Percentiles rank a stretch among this genome's conserved stretches.
Conservation (phyloP, 345 rosid genomes). For the Trapa incisa region DNA sequence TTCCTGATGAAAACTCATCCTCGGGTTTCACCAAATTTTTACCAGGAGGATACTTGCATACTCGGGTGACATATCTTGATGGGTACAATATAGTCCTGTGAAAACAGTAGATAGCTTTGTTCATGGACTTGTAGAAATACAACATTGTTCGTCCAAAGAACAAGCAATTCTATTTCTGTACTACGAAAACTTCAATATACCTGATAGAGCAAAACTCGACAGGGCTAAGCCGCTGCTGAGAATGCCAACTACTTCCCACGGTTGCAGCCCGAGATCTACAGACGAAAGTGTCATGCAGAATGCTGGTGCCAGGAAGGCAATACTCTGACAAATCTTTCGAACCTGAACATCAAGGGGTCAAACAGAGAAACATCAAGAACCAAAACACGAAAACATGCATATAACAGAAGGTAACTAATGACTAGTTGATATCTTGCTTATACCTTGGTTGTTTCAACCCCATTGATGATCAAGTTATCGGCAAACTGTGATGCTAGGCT, state of each 20-base stretch:
- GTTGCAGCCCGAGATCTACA: constrained; percentile 75
- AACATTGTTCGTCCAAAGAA: not conserved
- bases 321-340: constrained; percentile 82
- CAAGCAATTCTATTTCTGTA: not conserved
- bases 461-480: constrained; percentile 66
- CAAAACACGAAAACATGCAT: not conserved
- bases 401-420: not conserved
- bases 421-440: not conserved
- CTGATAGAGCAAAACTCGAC: constrained; percentile 87
- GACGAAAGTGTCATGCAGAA: constrained; percentile 78
- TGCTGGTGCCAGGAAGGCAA: constrained; percentile 86
- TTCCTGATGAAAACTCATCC: not conserved
- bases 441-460: constrained; percentile 81
- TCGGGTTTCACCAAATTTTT: constrained; percentile 8
- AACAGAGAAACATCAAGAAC: not conserved
- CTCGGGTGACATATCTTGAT: constrained; percentile 93
- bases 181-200: constrained; percentile 23
- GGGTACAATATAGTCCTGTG: constrained; percentile 79
- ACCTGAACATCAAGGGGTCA: constrained; percentile 31
- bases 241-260: constrained; percentile 87
- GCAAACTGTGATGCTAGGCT: constrained; percentile 74
- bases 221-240: constrained; percentile 79
- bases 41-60: constrained; percentile 94
- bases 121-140: no score
- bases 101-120: not conserved